phyloP scores from a whole-genome alignment of 805 yeast species.

The Lachancea meyersii region DNA sequence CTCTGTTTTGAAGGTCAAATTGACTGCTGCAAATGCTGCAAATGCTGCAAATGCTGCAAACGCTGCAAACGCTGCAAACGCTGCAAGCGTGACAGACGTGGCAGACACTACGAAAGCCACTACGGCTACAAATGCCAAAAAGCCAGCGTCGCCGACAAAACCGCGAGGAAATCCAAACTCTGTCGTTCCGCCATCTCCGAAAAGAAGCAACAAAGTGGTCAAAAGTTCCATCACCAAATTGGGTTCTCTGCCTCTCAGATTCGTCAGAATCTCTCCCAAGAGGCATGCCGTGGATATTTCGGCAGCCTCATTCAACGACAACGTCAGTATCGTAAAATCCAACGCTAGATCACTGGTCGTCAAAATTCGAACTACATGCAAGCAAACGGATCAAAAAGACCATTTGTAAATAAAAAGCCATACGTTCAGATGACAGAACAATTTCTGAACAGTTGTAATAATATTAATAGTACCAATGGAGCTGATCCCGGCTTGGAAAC shows the following conservation, averaged over 20 bases:
- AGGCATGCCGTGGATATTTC: constrained; percentile 38
- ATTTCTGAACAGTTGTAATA: neutral
- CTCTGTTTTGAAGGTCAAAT: constrained; percentile 14
- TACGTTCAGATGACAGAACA: neutral
- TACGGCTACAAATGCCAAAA: constrained; percentile 4
- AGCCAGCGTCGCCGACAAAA: neutral
- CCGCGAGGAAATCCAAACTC: constrained; percentile 6
- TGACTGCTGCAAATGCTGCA: constrained; percentile 7
- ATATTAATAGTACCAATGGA: neutral
- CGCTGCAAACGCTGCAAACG: no score
- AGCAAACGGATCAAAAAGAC: constrained; percentile 3
- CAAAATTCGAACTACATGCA: constrained; percentile 17
- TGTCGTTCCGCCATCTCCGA: constrained; percentile 4
- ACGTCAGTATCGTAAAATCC: constrained; percentile 25
- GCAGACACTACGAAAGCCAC: no score
- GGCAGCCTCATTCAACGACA: constrained; percentile 36
- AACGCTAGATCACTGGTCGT: constrained; percentile 27
- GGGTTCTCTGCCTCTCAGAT: constrained; percentile 35
- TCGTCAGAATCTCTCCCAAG: constrained; percentile 36
- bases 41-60: no score
- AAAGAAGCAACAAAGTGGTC: constrained; percentile 12
- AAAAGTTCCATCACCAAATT: constrained; percentile 21
- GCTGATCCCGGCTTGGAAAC: neutral
- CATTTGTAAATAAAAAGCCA: neutral
- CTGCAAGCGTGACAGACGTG: no score